Evolutionary conservation across 441 rosid genomes (phyloP).

Genomic region (Adansonia madagascariensis): DNA sequence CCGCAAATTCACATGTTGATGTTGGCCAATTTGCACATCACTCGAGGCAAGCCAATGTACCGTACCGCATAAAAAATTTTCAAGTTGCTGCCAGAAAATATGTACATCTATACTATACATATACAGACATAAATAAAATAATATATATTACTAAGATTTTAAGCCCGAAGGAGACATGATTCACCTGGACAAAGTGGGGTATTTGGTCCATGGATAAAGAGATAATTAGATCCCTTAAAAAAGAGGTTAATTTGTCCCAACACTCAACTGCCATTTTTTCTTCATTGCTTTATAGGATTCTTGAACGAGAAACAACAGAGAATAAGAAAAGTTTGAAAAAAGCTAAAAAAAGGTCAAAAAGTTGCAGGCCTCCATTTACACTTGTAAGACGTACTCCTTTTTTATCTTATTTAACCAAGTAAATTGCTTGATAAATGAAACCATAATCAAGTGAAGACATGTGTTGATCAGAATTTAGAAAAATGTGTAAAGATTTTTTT

Average conservation of each 20-base stretch:
- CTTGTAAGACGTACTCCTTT: neutral
- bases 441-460: conserved; percentile 8
- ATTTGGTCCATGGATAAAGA: neutral
- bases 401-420: neutral
- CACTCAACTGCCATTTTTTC: neutral
- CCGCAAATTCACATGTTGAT: conserved; percentile 22
- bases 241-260: conserved; percentile 11
- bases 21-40: conserved; percentile 28
- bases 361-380: conserved; percentile 14
- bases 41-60: neutral
- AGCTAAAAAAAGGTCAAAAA: conserved; percentile 16
- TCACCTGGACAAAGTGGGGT: neutral
- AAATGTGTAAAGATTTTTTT: conserved; percentile 18
- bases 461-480: neutral
- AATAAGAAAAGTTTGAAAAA: neutral
- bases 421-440: neutral
- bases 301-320: conserved; percentile 5
- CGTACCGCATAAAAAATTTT: neutral
- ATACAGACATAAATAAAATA: too few species aligned
- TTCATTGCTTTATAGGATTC: conserved; percentile 23
- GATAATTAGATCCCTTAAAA: conserved; percentile 13
- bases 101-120: too few species aligned
- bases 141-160: neutral
- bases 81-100: neutral
- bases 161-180: neutral